phyloP scores from a whole-genome alignment of 129 eudicot genomes.

The Artemisia annua region DNA sequence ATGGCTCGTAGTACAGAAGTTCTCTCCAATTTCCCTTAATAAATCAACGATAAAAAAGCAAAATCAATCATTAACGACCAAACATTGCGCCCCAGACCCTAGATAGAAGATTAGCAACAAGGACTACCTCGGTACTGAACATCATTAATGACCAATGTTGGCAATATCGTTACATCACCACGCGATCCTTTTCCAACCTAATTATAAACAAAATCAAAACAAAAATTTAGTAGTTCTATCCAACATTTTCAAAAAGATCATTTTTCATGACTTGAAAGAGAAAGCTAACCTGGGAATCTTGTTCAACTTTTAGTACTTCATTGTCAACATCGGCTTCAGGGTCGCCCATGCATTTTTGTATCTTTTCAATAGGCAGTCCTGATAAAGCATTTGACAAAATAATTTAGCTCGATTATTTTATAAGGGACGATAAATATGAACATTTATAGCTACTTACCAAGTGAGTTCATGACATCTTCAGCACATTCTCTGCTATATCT shows the following conservation, averaged over 20 bases:
- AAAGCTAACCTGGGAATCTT: conserved; percentile 76
- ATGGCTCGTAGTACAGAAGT: conserved; percentile 73
- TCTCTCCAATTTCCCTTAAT: conserved; percentile 84
- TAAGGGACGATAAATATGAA: not conserved
- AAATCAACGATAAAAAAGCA: not conserved
- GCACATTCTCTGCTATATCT: conserved; percentile 87
- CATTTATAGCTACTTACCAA: conserved; percentile 41
- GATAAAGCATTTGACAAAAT: conserved; percentile 9
- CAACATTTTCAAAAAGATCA: not conserved
- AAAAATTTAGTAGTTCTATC: not conserved
- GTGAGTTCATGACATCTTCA: conserved; percentile 79
- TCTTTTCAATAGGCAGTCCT: conserved; percentile 83
- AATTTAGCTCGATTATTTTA: not conserved
- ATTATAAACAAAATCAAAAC: conserved; percentile 13
- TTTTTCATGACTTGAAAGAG: not conserved
- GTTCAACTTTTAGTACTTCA: conserved; percentile 81
- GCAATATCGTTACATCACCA: conserved; percentile 95
- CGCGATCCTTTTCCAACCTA: conserved; percentile 94
- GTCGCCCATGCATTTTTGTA: conserved; percentile 84
- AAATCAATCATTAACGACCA: not conserved
- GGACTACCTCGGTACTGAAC: conserved; percentile 86
- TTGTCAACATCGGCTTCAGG: conserved; percentile 91
- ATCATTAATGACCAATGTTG: conserved; percentile 81
- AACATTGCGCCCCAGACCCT: not conserved
- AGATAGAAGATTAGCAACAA: conserved; percentile 5